phyloP scores from a whole-genome alignment of 371 early-diverging fungal species.

The Mortierella sp. region DNA sequence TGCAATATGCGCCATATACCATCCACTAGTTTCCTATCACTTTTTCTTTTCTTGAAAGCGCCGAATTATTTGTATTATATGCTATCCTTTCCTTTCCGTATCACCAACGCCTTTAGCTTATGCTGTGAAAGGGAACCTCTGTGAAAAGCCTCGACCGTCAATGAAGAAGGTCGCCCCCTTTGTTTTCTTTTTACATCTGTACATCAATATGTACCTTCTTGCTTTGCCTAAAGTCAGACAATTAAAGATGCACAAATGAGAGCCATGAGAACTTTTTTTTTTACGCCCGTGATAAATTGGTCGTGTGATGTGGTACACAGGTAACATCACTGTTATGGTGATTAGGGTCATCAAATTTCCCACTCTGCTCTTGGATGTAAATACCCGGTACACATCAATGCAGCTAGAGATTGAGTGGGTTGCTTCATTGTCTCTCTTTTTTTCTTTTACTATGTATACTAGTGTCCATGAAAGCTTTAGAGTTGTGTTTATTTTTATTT shows the following conservation, averaged over 20 bases:
- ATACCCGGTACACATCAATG: neutral
- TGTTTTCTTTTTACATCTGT: no score
- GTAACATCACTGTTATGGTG: neutral
- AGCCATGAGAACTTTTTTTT: neutral
- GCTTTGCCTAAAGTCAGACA: neutral
- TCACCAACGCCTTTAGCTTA: no score
- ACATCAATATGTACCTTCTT: no score
- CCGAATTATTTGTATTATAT: constrained; percentile 1
- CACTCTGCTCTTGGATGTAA: neutral
- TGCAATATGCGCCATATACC: neutral
- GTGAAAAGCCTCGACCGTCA: no score
- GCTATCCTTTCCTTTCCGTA: no score
- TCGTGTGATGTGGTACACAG: constrained; percentile 11
- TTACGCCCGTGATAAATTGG: neutral
- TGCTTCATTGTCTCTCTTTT: no score
- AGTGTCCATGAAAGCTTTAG: neutral
- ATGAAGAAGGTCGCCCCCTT: no score
- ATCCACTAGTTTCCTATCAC: neutral
- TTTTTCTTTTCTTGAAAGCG: neutral
- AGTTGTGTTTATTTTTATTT: neutral
- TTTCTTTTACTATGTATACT: neutral
- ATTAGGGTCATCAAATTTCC: neutral
- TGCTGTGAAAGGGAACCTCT: no score
- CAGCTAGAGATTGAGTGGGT: neutral
- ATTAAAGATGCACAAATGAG: constrained; percentile 2